A percentile compares a stretch with the other conserved stretches of the same genome.
These are phyloP conservation scores for Zygosaccharomyces gambellarensis DNA, from an alignment of 805 yeast species.

Conservation along the genomic window DNA sequence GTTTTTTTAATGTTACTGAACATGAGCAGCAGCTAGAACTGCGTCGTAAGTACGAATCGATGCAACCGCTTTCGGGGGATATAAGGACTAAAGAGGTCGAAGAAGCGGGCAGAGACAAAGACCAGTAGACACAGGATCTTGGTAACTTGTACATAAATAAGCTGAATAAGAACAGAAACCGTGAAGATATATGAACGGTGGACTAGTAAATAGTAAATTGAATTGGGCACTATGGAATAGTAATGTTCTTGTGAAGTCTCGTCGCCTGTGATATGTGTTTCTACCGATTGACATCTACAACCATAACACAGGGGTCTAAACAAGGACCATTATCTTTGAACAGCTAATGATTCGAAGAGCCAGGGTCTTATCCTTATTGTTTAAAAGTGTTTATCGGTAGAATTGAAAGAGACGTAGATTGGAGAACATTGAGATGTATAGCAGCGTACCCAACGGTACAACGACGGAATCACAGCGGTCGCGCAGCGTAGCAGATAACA, in stretches of 20 bases:
- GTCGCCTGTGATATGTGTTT: slow-evolving; percentile 5
- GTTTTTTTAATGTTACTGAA: slow-evolving; percentile 52
- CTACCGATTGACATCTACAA: slow-evolving; percentile 2
- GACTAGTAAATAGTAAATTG: not conserved
- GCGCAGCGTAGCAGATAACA: not conserved
- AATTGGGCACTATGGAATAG: not conserved
- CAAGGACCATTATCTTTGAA: slow-evolving; percentile 2
- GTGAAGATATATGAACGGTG: no score
- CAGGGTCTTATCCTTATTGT: not conserved
- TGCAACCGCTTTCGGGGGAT: slow-evolving; percentile 62
- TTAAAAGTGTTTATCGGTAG: not conserved
- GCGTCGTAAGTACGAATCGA: slow-evolving; percentile 48
- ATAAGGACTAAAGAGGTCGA: slow-evolving; percentile 41
- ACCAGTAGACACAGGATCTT: not conserved
- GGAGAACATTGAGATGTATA: slow-evolving; percentile 3
- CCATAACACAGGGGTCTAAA: slow-evolving; percentile 6
- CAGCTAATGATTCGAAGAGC: not conserved
- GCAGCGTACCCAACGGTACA: slow-evolving; percentile 3
- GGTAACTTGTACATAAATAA: slow-evolving; percentile 4
- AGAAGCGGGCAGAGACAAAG: not conserved
- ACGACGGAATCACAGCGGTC: slow-evolving; percentile 3
- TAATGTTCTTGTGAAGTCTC: not conserved
- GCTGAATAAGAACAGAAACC: no score
- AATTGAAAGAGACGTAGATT: not conserved
- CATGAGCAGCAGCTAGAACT: slow-evolving; percentile 61